phyloP scores from a whole-genome alignment of 2,329 filamentous ascomycete genomes.

The Moelleriella libera region DNA sequence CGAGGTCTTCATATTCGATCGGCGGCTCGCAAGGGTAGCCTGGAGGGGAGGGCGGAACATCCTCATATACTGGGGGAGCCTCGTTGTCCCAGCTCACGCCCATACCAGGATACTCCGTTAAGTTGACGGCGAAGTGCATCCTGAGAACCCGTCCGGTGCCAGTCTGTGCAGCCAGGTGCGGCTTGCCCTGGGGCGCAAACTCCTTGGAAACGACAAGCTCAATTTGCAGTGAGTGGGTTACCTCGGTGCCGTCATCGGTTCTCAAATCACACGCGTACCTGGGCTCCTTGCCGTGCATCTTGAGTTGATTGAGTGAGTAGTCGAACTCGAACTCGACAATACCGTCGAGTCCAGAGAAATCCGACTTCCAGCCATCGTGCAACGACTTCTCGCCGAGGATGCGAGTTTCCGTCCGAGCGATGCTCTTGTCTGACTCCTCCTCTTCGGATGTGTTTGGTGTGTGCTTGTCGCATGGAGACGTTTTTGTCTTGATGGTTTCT shows the following conservation, averaged over 20 bases:
- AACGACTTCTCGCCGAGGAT: slow-evolving; percentile 70
- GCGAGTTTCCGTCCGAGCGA: slow-evolving; percentile 60
- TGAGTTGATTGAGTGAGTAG: slow-evolving; percentile 35
- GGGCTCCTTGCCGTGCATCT: slow-evolving; percentile 31
- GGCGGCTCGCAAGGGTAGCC: slow-evolving; percentile 35
- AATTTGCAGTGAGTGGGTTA: slow-evolving; percentile 74
- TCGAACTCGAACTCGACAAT: slow-evolving; percentile 40
- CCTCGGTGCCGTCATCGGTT: slow-evolving; percentile 57
- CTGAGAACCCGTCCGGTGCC: slow-evolving; percentile 81
- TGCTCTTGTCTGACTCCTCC: slow-evolving; percentile 41
- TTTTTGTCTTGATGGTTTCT: slow-evolving; percentile 67
- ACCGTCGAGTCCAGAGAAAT: slow-evolving; percentile 36
- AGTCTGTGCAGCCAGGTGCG: slow-evolving; percentile 61
- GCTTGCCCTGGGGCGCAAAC: slow-evolving; percentile 58
- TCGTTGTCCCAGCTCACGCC: slow-evolving; percentile 97
- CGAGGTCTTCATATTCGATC: slow-evolving; percentile 24
- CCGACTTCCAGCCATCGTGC: slow-evolving; percentile 80
- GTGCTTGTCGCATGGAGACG: slow-evolving; percentile 70
- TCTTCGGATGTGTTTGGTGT: slow-evolving; percentile 20
- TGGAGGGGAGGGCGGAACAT: slow-evolving; percentile 79
- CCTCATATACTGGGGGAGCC: slow-evolving; percentile 82
- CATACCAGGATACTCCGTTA: slow-evolving; percentile 74
- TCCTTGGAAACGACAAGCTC: slow-evolving; percentile 94
- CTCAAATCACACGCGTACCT: slow-evolving; percentile 69
- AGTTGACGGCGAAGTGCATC: slow-evolving; percentile 74